These are phyloP conservation scores for Mytilinidion resinicola DNA, from an alignment of 495 filamentous ascomycete species.

Conservation along the genomic window DNA sequence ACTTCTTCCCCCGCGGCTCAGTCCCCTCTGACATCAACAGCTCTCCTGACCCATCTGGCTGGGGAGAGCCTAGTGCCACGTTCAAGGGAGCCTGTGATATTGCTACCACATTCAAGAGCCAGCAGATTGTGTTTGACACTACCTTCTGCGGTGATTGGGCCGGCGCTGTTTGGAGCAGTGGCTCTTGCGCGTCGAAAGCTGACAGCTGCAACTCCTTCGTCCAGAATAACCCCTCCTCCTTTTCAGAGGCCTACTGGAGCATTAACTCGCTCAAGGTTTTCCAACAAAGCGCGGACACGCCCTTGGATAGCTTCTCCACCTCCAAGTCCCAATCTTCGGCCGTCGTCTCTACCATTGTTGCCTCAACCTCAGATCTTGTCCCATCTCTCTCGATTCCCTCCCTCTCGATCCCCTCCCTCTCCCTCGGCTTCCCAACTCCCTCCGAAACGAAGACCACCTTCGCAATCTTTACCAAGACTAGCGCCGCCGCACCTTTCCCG, in stretches of 20 bases:
- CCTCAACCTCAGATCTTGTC: neutral
- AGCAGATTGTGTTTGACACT: slow-evolving; percentile 31
- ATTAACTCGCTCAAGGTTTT: slow-evolving; percentile 32
- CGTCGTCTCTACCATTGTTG: neutral
- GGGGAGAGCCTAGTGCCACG: slow-evolving; percentile 26
- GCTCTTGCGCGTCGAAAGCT: slow-evolving; percentile 23
- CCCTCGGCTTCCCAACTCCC: too few species aligned
- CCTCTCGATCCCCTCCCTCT: too few species aligned
- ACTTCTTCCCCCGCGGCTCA: slow-evolving; percentile 27
- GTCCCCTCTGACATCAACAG: slow-evolving; percentile 19
- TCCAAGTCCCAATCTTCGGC: neutral
- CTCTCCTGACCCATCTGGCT: slow-evolving; percentile 25
- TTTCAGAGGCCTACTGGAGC: slow-evolving; percentile 32
- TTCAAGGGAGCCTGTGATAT: slow-evolving; percentile 29
- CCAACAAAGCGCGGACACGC: neutral
- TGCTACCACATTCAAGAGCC: slow-evolving; percentile 21
- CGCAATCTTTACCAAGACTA: neutral
- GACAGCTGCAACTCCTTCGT: slow-evolving; percentile 33
- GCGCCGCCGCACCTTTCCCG: neutral
- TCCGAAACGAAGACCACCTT: neutral
- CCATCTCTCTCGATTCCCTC: neutral
- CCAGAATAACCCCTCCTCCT: slow-evolving; percentile 29
- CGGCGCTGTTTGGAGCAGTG: slow-evolving; percentile 23
- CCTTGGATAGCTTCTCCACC: neutral
- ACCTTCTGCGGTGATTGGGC: slow-evolving; percentile 35